Evolutionary conservation across 2,329 filamentous ascomycete species (phyloP), one percentile per base, ranked within the genome.

Genomic region (Trichophaea hybrida): DNA sequence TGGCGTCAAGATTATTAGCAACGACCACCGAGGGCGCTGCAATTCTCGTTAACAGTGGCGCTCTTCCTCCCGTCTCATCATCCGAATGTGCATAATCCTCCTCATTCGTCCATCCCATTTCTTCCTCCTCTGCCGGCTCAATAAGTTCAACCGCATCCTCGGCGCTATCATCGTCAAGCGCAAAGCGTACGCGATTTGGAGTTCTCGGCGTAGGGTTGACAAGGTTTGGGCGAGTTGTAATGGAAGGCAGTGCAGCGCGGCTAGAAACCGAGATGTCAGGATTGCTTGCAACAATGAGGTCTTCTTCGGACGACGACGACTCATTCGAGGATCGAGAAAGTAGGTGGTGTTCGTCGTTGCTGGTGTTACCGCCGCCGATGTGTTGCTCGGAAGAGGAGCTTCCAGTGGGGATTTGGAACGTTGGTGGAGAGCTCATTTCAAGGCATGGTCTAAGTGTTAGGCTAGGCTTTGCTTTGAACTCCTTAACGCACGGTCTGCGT

Each of bases 21-120:
- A 94, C 74, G 8, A 87, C 83, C 51, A 86, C 78, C 62, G 85
- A 86, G 0, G 90, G 89, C 0, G 87, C 87, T 72, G 93, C 86
- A 64, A 94, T 88, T 64, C 83, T 82, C 6, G 87, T 93, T 64
- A 95, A 77, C 56, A 94, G 78, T 58, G 88, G 88, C 60, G 80
- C 75, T 61, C 32, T 67, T 67, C 55, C 68, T 40, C 43, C 66
- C 61, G 43, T 59, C 53, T 64, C 68, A 4, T 69, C 66, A 13
- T 61, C 65, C 44, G 66, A 64, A 38, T 64, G 63, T 68, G 82
- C 70, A 66, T 80, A 83, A 68, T 85, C 81, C 64, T 83, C 80
- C 44, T 81, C 80, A 34, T 83, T 78, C 4, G 78, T 68, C 75
- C 71, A 81, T 55, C 57, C 64, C 60, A 34, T 64, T 73, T 73